Conservation (phyloP, 148 eudicot species). For the Euryodendron excelsum region DNA sequence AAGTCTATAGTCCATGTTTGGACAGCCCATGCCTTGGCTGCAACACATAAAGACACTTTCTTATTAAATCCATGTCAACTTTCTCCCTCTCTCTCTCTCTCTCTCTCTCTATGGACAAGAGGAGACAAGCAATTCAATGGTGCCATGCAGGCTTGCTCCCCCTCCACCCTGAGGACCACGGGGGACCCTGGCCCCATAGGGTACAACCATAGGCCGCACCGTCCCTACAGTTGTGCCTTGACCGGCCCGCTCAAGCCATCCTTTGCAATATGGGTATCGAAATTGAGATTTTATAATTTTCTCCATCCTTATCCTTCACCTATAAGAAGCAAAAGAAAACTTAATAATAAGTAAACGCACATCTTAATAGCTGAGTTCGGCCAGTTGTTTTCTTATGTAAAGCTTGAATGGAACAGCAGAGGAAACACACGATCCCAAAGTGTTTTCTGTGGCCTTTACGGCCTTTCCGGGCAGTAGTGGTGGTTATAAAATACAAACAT, state of each 20-base stretch:
- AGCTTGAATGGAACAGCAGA: neutral
- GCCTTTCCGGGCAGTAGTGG: neutral
- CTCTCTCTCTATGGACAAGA: neutral
- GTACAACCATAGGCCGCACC: neutral
- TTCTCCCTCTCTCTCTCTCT: neutral
- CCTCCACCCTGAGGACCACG: neutral
- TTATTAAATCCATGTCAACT: neutral
- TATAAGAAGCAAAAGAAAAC: neutral
- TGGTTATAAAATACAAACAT: too few species aligned
- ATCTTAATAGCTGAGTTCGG: too few species aligned
- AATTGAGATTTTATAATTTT: neutral
- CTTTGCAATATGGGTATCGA: neutral
- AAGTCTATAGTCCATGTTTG: neutral
- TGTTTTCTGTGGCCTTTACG: neutral
- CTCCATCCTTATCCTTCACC: neutral
- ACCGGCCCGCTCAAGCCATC: neutral
- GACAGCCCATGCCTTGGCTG: conserved; percentile 19
- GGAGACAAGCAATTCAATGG: conserved; percentile 12
- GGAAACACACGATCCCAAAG: conserved; percentile 9
- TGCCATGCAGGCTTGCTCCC: conserved; percentile 13
- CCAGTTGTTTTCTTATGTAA: too few species aligned
- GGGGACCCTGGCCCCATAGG: neutral
- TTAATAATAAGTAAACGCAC: neutral
- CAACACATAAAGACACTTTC: neutral
- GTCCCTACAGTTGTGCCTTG: neutral